Base-by-base conservation (phyloP, 352 stramenopile genomes). In the Bremia lactucae region DNA sequence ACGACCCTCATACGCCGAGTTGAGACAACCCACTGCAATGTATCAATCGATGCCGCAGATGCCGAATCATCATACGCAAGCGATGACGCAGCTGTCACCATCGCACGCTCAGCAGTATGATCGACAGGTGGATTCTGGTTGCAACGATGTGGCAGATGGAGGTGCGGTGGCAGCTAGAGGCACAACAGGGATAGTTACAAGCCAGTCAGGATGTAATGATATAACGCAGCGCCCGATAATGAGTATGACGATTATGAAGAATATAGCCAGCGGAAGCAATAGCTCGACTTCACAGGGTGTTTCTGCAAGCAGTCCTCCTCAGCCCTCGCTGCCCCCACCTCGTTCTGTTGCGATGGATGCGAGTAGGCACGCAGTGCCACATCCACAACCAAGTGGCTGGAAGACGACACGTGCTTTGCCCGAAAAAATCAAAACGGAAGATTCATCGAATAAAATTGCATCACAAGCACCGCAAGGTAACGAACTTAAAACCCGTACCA, bases 21-120 rank as follows among this genome's bases (percentile, higher is more conserved):
- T 83, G 43, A 49, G 54, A 11, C 71, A 81, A 42, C 47, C 53
- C 15, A 51, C 9, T 31, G 53, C 31, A 35, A 52, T 80, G 45
- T 87, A 84, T 36, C 71, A 83, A 35, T 55, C 62, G 8, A 66
- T 83, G 56, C 48, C 37, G 10, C 61, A 62, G 41, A 49, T 62
- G 34, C 69, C 80, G 44, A 13, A 36, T 5, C 63, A 65, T 26
- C 52, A 72, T 26, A 26, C 59, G 9, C 63, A 71, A 45, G 38
- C 39, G 3, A 48, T 68, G 19, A 19, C 39, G 15, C 62, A 72
- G 29, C 42, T 73, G 35, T 52, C 62, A 6, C 46, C 49, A 25
- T 36, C 49, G 33, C 48, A 49, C 20, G 34, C 25, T 11, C 62
- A 58, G 31, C 45, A 57, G 18, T 73, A 70, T 19, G 54, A 62